Evolutionary conservation across 306 rosid species (phyloP), one percentile per base, ranked within the genome.

Genomic region (Luffa aegyptiaca): DNA sequence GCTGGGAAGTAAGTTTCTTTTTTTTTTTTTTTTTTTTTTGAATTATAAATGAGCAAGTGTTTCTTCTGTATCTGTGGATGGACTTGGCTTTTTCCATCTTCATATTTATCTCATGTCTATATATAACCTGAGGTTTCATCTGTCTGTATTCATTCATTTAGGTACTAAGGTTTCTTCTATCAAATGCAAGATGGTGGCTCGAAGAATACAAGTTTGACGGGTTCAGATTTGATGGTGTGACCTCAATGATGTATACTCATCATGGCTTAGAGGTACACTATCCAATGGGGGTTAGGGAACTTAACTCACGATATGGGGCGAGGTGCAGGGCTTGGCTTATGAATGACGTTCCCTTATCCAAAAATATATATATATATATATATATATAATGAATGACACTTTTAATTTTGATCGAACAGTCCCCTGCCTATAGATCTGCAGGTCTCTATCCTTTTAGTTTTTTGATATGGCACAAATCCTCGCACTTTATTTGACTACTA

Each of bases 151-250:
- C 31, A 10, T 87, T 84, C 21, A 55, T 78, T 59, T 86, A 96
- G 99, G 99, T 96, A 46, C 84, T 96, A 70, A 89, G 99, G 85
- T 96, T 58, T 87, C 93, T 95, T 69, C 93, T 95, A 49, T 95
- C 98, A 75, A 95, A 95, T 85, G 97, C 97, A 81, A 91, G 98
- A 88, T 95, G 98, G 98, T 95, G 98, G 98, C 89, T 95, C 62
- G 97, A 95, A 82, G 98, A 95, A 86, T 95, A 84, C 88, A 95
- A 92, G 86, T 95, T 95, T 82, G 98, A 95, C 79, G 97, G 98
- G 65, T 92, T 92, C 87, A 92, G 98, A 84, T 95, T 92, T 84
- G 98, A 95, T 76, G 98, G 98, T 49, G 97, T 92, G 86, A 95
- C 98, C 77, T 95, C 98, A 84, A 95, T 95, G 98, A 95, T 95